Base-by-base conservation (phyloP, 2,329 filamentous ascomycete species). In the Cladophialophora immunda region DNA sequence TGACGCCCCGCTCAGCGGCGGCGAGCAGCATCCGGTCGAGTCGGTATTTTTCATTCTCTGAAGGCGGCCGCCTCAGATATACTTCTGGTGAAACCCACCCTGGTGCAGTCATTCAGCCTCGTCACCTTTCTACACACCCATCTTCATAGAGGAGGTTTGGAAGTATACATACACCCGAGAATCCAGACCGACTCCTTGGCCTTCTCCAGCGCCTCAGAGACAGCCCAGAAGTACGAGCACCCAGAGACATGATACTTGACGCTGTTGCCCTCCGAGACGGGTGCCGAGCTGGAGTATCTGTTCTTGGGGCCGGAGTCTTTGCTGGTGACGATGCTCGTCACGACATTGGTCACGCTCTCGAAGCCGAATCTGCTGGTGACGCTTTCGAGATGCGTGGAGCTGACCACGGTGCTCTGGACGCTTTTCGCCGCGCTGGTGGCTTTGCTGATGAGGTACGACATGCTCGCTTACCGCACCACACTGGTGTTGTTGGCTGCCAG, bases 211-310 rank as follows among this genome's bases (percentile, higher is more conserved):
- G 92, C 92, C 70, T 90, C 82, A 38, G 88, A 91, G 2, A 94
- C 90, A n/a, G 92, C 92, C 84, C 88, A 92, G 81, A 94, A 92
- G 76, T 94, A 94, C 8, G 88, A 87, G 75, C 89, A 91, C 17
- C 89, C 92, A 75, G 93, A 91, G 30, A 94, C 91, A 78, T 90
- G 93, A 92, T 92, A 95, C 82, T 95, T 94, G 67, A 86, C 87
- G 70, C 86, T 81, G 75, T 91, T 89, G 64, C 90, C 90, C 22
- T 85, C 84, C 30, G 89, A 86, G 75, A 88, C 86, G 1, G 90
- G 87, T 0, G 90, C 89, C 79, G 94, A 94, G 65, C 82, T 84
- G 68, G 81, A 75, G 73, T 80, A 86, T 61, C 84, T 81, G 71
- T 85, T 80, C 64, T 60, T 61, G 38, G 84, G 54, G 36, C 70